Evolutionary conservation across 352 stramenopile genomes (phyloP).

Genomic region (Phytophthora vignae): DNA sequence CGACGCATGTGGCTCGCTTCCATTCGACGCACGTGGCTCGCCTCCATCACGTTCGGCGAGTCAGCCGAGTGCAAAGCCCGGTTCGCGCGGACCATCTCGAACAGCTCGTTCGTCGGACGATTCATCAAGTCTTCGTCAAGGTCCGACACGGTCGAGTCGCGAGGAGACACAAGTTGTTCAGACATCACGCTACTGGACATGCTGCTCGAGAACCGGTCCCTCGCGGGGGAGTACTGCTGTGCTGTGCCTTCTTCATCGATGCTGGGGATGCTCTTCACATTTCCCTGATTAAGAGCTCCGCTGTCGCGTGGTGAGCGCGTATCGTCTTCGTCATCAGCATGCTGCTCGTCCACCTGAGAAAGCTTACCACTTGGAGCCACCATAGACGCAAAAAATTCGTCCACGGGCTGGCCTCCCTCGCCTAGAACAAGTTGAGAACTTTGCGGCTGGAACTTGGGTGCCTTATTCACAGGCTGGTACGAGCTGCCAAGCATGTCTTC

Average conservation of each 20-base stretch:
- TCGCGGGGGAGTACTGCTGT: conserved; percentile 13
- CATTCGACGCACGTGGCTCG: conserved; percentile 52
- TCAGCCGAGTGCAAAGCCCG: conserved; percentile 16
- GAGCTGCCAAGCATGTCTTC: conserved; percentile 38
- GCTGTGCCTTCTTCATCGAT: conserved; percentile 28
- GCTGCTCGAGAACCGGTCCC: conserved; percentile 30
- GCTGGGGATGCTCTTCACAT: conserved; percentile 27
- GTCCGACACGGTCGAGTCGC: conserved; percentile 33
- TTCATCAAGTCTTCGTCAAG: conserved; percentile 63
- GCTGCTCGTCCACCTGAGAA: conserved; percentile 27
- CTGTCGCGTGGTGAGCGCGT: conserved; percentile 25
- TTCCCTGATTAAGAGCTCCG: conserved; percentile 20
- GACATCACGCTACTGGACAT: conserved; percentile 35
- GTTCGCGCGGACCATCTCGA: conserved; percentile 54
- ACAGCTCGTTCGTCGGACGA: conserved; percentile 56
- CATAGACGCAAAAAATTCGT: conserved; percentile 34
- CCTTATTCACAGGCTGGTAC: conserved; percentile 16
- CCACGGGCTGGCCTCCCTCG: conserved; percentile 29
- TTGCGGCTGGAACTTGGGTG: conserved; percentile 22
- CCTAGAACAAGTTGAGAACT: conserved; percentile 36
- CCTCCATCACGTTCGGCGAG: conserved; percentile 52
- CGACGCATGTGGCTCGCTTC: conserved; percentile 56
- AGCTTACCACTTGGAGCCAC: conserved; percentile 23
- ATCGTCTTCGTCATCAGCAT: conserved; percentile 12
- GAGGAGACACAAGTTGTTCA: conserved; percentile 30